Conservation (phyloP, 352 stramenopile species). For the Phytophthora aleatoria region DNA sequence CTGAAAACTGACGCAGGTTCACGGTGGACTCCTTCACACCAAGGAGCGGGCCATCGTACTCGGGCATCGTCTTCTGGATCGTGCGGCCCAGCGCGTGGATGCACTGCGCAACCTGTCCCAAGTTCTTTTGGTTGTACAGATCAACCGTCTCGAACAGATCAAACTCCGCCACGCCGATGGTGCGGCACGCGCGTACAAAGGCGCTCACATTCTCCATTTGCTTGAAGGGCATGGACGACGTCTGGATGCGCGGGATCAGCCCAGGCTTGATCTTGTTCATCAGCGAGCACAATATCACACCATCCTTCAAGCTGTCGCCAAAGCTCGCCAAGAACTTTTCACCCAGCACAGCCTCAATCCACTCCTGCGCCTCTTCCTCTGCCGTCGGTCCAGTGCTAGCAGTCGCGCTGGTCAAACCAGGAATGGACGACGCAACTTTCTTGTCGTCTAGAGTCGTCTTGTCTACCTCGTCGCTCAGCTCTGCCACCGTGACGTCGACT, state of each 20-base stretch:
- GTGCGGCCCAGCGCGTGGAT: constrained; percentile 82
- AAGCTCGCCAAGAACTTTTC: constrained; percentile 76
- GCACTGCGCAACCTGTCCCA: constrained; percentile 84
- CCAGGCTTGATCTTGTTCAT: constrained; percentile 80
- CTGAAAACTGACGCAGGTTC: constrained; percentile 69
- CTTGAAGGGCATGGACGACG: constrained; percentile 83
- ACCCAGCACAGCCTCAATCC: constrained; percentile 78
- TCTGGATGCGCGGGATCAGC: constrained; percentile 62
- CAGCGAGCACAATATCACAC: constrained; percentile 76
- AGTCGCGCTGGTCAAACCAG: constrained; percentile 47
- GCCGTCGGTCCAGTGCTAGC: constrained; percentile 34
- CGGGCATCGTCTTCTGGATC: constrained; percentile 74
- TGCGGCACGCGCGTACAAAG: constrained; percentile 84
- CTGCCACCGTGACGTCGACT: constrained; percentile 46
- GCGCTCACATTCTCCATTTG: constrained; percentile 91
- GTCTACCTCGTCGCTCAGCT: constrained; percentile 51
- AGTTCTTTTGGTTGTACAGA: constrained; percentile 89
- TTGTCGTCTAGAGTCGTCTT: constrained; percentile 40
- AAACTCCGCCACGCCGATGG: constrained; percentile 84
- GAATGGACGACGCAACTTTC: constrained; percentile 37
- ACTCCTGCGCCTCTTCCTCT: constrained; percentile 73
- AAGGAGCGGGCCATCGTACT: constrained; percentile 71
- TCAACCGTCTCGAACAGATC: constrained; percentile 93
- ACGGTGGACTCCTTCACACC: constrained; percentile 75
- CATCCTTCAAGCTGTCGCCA: constrained; percentile 77